Evolutionary conservation across 1,284 basidiomycete species (phyloP).

Genomic region (Tilletia walkeri): DNA sequence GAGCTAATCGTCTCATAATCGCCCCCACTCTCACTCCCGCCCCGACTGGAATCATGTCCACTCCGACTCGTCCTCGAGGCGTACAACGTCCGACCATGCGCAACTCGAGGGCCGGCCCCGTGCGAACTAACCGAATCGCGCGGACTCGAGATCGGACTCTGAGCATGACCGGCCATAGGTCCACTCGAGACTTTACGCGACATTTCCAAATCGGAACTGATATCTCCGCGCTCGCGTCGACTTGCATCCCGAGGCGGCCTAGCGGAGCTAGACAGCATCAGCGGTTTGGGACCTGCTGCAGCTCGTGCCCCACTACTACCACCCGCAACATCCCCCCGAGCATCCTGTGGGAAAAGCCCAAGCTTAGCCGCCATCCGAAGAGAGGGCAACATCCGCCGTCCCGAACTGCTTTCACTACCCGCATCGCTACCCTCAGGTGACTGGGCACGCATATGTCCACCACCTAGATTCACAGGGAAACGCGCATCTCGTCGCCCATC

Average conservation of each 20-base stretch:
- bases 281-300: constrained; percentile 37
- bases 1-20: constrained; percentile 4
- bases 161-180: constrained; percentile 35
- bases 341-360: constrained; percentile 30
- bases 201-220: constrained; percentile 21
- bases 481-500: constrained; percentile 28
- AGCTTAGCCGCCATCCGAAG: constrained; percentile 36
- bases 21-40: constrained; percentile 8
- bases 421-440: constrained; percentile 30
- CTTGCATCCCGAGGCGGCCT: constrained; percentile 42
- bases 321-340: constrained; percentile 24
- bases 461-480: constrained; percentile 15
- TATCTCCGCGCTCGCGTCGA: constrained; percentile 24
- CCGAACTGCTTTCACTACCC: constrained; percentile 27
- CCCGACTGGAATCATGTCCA: constrained; percentile 3
- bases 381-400: constrained; percentile 30
- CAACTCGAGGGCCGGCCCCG: background rate
- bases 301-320: constrained; percentile 4
- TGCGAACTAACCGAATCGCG: background rate
- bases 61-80: background rate
- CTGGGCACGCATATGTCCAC: constrained; percentile 19
- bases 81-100: background rate
- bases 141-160: background rate
- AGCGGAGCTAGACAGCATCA: constrained; percentile 35
- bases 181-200: constrained; percentile 44